Conservation (phyloP, 1,139 yeast species). For the Barnettozyma hawaiiensis region DNA sequence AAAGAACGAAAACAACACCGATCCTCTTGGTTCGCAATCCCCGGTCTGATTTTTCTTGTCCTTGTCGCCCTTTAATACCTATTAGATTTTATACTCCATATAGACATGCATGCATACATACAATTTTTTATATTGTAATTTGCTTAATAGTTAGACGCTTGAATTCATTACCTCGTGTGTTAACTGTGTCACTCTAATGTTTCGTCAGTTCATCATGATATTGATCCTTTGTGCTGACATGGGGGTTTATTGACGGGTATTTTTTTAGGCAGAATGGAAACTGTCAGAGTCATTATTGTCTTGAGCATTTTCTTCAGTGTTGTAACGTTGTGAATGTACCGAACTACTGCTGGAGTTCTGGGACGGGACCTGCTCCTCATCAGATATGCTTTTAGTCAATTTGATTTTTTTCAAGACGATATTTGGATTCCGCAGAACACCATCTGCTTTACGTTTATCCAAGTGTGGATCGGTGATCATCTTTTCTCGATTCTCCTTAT, state of each 20-base stretch:
- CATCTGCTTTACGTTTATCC: not conserved
- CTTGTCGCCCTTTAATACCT: not conserved
- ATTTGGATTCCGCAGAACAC: not conserved
- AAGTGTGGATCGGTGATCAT: too few species aligned
- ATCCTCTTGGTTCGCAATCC: not conserved
- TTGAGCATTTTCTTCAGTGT: not conserved
- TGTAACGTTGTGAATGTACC: not conserved
- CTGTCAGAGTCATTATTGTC: not conserved
- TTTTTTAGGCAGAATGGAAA: not conserved
- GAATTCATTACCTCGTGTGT: not conserved
- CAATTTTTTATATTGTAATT: too few species aligned
- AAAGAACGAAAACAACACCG: not conserved
- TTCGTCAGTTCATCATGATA: not conserved
- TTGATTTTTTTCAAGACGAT: slow-evolving; percentile 1
- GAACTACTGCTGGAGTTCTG: not conserved
- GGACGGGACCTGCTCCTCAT: not conserved
- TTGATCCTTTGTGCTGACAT: too few species aligned
- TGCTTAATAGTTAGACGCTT: not conserved
- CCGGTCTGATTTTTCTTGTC: not conserved
- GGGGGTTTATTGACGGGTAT: not conserved
- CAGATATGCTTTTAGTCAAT: slow-evolving; percentile 1
- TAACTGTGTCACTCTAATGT: not conserved
- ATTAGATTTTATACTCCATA: not conserved
- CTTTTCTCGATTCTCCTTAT: not conserved
- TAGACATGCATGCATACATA: not conserved